Base-by-base conservation (phyloP, 768 basidiomycete species). In the Russula emetica region DNA sequence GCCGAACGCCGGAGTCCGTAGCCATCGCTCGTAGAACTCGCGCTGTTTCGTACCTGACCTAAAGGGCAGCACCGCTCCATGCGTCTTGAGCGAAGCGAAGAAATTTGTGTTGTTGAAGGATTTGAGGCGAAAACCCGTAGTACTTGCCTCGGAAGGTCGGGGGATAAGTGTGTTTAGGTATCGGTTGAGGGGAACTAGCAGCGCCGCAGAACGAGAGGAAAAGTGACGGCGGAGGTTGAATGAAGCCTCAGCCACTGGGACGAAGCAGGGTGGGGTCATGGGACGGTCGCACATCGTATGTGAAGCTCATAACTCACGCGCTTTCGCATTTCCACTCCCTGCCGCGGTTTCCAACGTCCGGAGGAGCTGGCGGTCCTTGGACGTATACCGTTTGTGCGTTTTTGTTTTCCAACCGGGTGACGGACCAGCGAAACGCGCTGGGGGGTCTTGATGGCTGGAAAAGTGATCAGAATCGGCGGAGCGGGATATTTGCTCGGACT, bases 101-200 rank as follows among this genome's bases (percentile, higher is more conserved):
- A 94, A 94, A 58, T 84, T 80, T 1, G 76, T 74, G 44, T 82
- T 75, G 70, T 82, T 88, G 73, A 94, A 94, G 2, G 89, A 81
- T 67, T 85, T 89, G 51, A 92, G 77, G 13, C 85, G 79, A 26
- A 66, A 14, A 16, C 69, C 67, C 2, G 66, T n/a, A n/a, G n/a
- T 61, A 53, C 72, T 69, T 18, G 77, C 49, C 69, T 86, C 85
- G 9, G 78, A 74, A 7, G 85, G 87, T 22, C 85, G 81, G 62
- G 92, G 91, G 73, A 94, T 92, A 54, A 95, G 81, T 1, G 88
- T 87, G 64, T 90, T 88, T 47, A 98, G 85, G 78, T 98, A 98
- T 67, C 95, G 84, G 69, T 95, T 87, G 5, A 98, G 81, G 0
- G 96, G 96, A 2, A 91, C 87, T 24, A 98, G 83, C 65, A 98